These are phyloP conservation scores for Russula dissimulans DNA, from an alignment of 768 basidiomycete genomes.

Conservation along the genomic window DNA sequence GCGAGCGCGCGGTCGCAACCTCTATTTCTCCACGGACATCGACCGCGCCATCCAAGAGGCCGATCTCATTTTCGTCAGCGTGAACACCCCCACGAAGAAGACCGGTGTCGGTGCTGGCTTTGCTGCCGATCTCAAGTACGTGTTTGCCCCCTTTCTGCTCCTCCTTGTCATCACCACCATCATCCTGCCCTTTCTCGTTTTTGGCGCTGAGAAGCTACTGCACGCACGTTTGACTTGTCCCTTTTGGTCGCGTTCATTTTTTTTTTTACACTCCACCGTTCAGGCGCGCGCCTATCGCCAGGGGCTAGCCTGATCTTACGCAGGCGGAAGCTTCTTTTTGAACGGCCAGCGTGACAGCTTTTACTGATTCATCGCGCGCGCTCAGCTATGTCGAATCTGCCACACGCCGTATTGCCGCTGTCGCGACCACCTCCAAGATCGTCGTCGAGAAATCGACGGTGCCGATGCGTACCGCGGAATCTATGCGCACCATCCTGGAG, in stretches of 20 bases:
- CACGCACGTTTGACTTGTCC: background rate
- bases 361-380: slow-evolving; percentile 7
- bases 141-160: slow-evolving; percentile 12
- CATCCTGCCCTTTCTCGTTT: background rate
- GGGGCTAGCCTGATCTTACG: background rate
- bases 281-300: background rate
- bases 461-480: slow-evolving; percentile 96
- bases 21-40: slow-evolving; percentile 95
- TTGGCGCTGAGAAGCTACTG: background rate
- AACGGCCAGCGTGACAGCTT: background rate
- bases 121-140: slow-evolving; percentile 96
- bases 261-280: background rate
- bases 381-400: slow-evolving; percentile 92
- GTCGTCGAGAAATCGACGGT: slow-evolving; percentile 99
- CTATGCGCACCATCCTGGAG: slow-evolving; percentile 98
- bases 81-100: slow-evolving; percentile 99
- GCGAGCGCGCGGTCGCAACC: slow-evolving; percentile 81
- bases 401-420: slow-evolving; percentile 89
- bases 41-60: slow-evolving; percentile 90
- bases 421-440: slow-evolving; percentile 88
- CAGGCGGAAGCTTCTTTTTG: background rate
- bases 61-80: slow-evolving; percentile 95
- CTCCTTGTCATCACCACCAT: background rate
- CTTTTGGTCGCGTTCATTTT: background rate
- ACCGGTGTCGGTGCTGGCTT: slow-evolving; percentile 94